Evolutionary conservation across 495 filamentous ascomycete genomes (phyloP), one percentile per base, ranked within the genome.

Genomic region (Penicillium egyptiacum): DNA sequence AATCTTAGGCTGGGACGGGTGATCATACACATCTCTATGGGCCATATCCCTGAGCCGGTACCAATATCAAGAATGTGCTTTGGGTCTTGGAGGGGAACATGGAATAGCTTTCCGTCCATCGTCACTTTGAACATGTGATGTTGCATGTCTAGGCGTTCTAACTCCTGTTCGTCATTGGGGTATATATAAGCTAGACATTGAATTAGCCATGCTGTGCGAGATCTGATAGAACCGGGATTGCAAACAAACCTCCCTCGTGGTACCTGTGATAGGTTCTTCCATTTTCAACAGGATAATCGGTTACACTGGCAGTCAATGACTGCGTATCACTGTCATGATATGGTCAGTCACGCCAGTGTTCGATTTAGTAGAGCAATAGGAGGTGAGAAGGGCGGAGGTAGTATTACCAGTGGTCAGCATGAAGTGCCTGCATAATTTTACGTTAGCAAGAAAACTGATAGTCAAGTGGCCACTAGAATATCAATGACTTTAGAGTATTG

Each of bases 21-120:
- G 65, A 63, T 31, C 71, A 40, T 70, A 81, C 67, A 74, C 78
- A 85, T 75, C 61, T 86, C 85, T 41, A 89, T 86, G 7, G 86
- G 81, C 86, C 87, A 89, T 53, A 86, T 89, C 4, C 88, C 88
- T 9, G 86, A 89, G 7, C 84, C 88, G 16, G 81, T 84, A 31
- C 85, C 84, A 23, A 91, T 79, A 62, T 91, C 88, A 2, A 92
- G 76, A 16, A 90, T 81, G 26, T 72, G 69, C 35, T 74, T 63
- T 1, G 85, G 83, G 10, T 81, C 67, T n/a, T 63, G 50, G 0
- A 85, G 75, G 2, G 87, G 87, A 0, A 87, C 80, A 59, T 86
- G 77, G 66, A 82, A 83, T 19, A 85, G 67, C 31, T 73, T 74
- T 16, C 70, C 79, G 8, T 78, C 67, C 59, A 83, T 80, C 46